Percentiles rank a stretch among this genome's conserved stretches.
Evolutionary conservation across 1,139 yeast genomes (phyloP).

Genomic region (Ogataea hybrid): DNA sequence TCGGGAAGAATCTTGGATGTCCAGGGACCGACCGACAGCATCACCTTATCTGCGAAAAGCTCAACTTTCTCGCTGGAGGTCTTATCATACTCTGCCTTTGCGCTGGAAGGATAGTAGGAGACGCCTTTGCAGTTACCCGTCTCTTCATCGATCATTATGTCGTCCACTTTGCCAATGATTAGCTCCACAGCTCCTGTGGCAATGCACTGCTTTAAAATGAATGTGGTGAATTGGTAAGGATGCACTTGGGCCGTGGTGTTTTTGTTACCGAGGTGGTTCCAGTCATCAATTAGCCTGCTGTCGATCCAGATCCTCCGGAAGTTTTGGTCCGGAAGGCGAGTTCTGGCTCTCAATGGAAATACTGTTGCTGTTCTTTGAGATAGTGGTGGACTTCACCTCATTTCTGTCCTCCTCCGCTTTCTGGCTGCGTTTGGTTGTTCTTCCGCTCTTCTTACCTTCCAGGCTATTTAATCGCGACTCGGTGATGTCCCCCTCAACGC

Average conservation of each 20-base stretch:
- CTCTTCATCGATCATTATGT: conserved; percentile 59
- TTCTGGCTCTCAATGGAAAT: conserved; percentile 35
- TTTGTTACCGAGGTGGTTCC: conserved; percentile 80
- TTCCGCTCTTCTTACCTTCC: conserved; percentile 1
- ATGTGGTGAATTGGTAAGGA: conserved; percentile 89
- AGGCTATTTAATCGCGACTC: conserved; percentile 8
- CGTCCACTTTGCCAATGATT: conserved; percentile 78
- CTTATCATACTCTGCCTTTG: conserved; percentile 37
- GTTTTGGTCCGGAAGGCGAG: conserved; percentile 30
- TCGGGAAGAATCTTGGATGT: conserved; percentile 85
- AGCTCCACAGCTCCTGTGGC: conserved; percentile 84
- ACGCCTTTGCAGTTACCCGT: conserved; percentile 68
- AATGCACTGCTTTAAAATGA: conserved; percentile 73
- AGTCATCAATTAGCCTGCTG: conserved; percentile 60
- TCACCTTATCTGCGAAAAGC: conserved; percentile 67
- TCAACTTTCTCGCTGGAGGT: conserved; percentile 35
- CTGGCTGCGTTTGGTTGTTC: conserved; percentile 8
- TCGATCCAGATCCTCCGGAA: conserved; percentile 79
- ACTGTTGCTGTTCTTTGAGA: conserved; percentile 41
- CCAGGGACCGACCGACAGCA: conserved; percentile 96
- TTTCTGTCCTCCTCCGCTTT: conserved; percentile 7
- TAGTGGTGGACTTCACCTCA: conserved; percentile 30
- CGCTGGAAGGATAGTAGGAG: conserved; percentile 57
- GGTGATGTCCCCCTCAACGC: conserved; percentile 76
- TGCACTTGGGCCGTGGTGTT: conserved; percentile 97